Evolutionary conservation across 306 rosid species (phyloP).

Genomic region (Prunus mongolica): DNA sequence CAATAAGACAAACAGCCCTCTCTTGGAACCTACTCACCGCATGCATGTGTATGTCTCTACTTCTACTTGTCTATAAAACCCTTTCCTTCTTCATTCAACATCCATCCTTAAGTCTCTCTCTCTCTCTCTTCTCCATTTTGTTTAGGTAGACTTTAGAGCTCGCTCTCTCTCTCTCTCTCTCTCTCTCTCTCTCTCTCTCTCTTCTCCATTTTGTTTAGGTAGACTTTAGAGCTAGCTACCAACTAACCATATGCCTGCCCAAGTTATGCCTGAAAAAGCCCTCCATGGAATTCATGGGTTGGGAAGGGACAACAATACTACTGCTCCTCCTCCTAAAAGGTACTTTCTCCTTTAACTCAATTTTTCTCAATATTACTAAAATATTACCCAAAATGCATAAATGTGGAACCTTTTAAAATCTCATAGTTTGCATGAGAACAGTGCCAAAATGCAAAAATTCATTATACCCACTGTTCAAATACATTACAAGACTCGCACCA

Average conservation of each 20-base stretch:
- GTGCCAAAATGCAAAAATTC: neutral
- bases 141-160: too few species aligned
- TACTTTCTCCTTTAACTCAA: constrained; percentile 1
- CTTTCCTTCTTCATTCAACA: neutral
- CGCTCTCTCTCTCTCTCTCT: neutral
- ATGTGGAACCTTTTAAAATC: neutral
- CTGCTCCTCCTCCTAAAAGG: constrained; percentile 48
- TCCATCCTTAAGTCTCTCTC: neutral
- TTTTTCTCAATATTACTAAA: neutral
- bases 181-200: constrained; percentile 23
- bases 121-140: too few species aligned
- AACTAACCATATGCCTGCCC: constrained; percentile 64
- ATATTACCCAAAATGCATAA: neutral
- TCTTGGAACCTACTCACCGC: constrained; percentile 22
- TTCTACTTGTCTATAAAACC: constrained; percentile 9
- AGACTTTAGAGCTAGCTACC: neutral
- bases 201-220: constrained; percentile 3
- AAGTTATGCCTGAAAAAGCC: constrained; percentile 53
- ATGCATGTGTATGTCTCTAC: neutral
- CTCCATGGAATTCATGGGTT: constrained; percentile 45
- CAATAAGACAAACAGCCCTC: constrained; percentile 1
- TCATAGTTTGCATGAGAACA: neutral
- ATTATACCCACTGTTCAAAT: neutral
- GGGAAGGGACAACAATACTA: constrained; percentile 28
- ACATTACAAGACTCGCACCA: neutral